phyloP scores from a whole-genome alignment of 495 filamentous ascomycete species.

The Tuber umbilicatum region DNA sequence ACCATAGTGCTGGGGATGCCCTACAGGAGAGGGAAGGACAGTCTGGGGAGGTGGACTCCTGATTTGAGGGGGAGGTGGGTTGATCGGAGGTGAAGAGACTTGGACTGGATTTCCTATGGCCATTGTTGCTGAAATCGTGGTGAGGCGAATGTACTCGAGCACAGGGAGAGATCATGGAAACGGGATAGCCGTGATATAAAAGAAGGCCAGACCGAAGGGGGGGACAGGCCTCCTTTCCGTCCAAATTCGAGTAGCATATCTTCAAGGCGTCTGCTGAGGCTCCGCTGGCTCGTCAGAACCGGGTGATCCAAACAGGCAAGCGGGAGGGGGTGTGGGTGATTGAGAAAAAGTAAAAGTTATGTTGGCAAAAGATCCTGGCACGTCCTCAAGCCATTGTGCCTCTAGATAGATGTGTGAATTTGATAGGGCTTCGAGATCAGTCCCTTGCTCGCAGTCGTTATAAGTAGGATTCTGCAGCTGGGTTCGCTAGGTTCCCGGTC shows the following conservation, averaged over 20 bases:
- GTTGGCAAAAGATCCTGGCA: not conserved
- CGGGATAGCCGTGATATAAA: not conserved
- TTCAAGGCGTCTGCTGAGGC: not conserved
- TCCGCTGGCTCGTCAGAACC: not conserved
- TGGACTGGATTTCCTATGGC: not conserved
- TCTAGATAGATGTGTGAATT: not conserved
- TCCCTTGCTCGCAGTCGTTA: not conserved
- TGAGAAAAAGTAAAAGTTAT: not conserved
- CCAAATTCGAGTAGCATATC: not conserved
- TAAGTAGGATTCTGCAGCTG: slow-evolving; percentile 1
- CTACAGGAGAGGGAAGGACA: not conserved
- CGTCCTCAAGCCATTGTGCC: not conserved
- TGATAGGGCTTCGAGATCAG: not conserved
- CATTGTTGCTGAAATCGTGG: not conserved
- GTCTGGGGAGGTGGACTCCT: not conserved
- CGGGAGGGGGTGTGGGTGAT: not conserved
- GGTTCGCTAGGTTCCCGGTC: not conserved
- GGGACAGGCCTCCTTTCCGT: not conserved
- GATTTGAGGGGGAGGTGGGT: not conserved
- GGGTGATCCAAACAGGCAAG: not conserved
- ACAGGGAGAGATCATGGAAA: not conserved
- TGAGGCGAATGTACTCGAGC: not conserved
- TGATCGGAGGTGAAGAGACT: not conserved
- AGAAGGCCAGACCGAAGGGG: not conserved
- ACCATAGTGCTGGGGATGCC: not conserved